Base-by-base conservation (phyloP, 805 yeast species). In the Debaryomyces hansenii region DNA sequence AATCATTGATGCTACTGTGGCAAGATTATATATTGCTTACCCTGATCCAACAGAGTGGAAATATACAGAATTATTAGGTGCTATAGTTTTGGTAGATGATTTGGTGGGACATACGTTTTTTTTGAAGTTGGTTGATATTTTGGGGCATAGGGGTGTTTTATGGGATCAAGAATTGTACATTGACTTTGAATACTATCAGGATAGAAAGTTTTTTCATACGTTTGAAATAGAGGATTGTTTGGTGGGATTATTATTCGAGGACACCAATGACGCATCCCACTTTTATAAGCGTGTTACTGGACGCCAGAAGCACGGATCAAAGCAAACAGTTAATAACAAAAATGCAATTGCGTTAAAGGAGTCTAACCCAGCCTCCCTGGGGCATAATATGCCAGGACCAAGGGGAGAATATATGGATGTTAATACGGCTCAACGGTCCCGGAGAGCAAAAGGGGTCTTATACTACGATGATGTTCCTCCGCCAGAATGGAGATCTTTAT, bases 91-190 rank as follows among this genome's bases (percentile, higher is more conserved):
- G 6, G 96, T 87, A 15, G 96, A 94, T 63, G 99, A 94, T 65
- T 67, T 88, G 10, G 96, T 94, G 1, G 98, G 98, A 2, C 92
- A 92, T 64, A 90, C 97, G 0, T 90, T 88, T 59, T 94, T 90
- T 64, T 74, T 94, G 39, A 94, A 94, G 63, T 63, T 94, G 44
- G 95, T 94, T 5, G 99, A 94, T 59, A 82, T 92, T 28, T 60
- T 74, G 33, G 96, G 95, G 5, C 79, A 82, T 50, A 73, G 86
- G 36, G 98, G 98, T 31, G 96, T 94, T 0, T 54, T 94, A 0
- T 94, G 99, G 99, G 99, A 94, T 65, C 99, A 94, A 66, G 99
- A 94, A 66, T 67, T 94, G 41, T 92, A 88, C 58, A 84, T 89
- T 10, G 85, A 88, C 57, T 90, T 94, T 64, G 84, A 85, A 56